Conservation (phyloP, 164 flowering plant genomes). For the Stephania japonica region DNA sequence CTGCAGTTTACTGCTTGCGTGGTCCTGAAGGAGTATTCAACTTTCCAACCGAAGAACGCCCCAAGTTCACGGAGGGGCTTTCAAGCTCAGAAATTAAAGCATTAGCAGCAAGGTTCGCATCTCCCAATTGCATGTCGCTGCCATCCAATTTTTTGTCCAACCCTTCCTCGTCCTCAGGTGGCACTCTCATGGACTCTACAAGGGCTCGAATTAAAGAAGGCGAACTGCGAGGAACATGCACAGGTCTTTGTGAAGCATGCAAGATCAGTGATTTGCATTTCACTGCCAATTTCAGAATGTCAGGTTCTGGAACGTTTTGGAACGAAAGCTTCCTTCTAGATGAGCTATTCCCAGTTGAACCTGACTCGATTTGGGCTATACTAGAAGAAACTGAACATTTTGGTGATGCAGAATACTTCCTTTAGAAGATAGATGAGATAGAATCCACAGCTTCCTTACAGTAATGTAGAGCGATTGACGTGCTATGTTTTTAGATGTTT, state of each 20-base stretch:
- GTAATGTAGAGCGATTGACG: neutral
- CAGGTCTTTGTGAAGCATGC: neutral
- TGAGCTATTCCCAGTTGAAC: conserved; percentile 2
- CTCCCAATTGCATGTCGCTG: neutral
- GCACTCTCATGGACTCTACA: neutral
- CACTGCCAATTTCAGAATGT: neutral
- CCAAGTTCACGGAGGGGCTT: conserved; percentile 14
- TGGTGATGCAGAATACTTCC: neutral
- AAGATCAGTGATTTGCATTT: neutral
- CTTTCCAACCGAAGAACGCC: conserved; percentile 18
- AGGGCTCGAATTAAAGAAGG: neutral
- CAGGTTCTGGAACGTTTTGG: neutral
- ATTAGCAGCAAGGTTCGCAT: conserved; percentile 9
- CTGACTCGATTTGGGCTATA: neutral
- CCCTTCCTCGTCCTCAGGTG: neutral
- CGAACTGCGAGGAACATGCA: neutral
- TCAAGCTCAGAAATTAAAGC: conserved; percentile 9
- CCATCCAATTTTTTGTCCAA: neutral
- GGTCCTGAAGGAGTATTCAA: conserved; percentile 24
- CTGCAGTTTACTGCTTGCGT: conserved; percentile 31
- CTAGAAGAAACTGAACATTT: conserved; percentile 1
- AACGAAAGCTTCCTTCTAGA: conserved; percentile 2
- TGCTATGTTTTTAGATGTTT: neutral
- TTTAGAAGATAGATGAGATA: neutral
- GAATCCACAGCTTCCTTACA: neutral